A percentile compares a stretch with the other conserved stretches of the same genome.
These are phyloP conservation scores for Bruguiera sexangula DNA, from an alignment of 345 rosid species.

Conservation along the genomic window DNA sequence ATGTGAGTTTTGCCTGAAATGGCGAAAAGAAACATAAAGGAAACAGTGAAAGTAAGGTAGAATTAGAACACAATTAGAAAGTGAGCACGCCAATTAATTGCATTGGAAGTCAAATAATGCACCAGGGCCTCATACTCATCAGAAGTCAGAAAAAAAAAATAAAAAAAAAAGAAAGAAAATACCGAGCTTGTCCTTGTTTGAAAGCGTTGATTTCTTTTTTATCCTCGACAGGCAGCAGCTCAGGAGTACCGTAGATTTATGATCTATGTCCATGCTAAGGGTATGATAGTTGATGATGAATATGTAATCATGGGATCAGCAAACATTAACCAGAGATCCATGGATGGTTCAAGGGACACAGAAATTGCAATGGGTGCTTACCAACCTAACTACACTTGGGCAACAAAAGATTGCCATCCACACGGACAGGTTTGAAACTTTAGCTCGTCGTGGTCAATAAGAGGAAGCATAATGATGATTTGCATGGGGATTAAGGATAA, in stretches of 20 bases:
- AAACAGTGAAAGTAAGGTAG: too few species aligned
- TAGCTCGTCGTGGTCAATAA: not conserved
- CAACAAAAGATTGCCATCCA: constrained; percentile 43
- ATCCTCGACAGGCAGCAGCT: constrained; percentile 37
- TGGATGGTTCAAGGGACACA: constrained; percentile 76
- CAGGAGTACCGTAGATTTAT: constrained; percentile 52
- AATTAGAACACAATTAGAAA: too few species aligned
- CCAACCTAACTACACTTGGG: constrained; percentile 63
- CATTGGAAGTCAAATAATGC: too few species aligned
- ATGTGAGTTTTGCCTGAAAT: too few species aligned
- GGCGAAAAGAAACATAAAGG: too few species aligned
- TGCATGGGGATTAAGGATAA: too few species aligned
- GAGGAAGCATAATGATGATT: not conserved
- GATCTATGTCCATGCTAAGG: constrained; percentile 76
- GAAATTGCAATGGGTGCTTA: constrained; percentile 75
- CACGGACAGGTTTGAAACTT: constrained; percentile 45
- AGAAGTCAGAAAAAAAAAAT: too few species aligned
- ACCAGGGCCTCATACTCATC: too few species aligned
- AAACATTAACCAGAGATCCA: constrained; percentile 72
- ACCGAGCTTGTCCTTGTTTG: not conserved
- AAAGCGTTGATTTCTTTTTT: not conserved
- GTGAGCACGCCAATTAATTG: too few species aligned
- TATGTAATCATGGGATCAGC: constrained; percentile 65
- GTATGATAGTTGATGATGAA: constrained; percentile 74
- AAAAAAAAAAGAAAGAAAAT: not conserved